These are phyloP conservation scores for Azolla pinnata DNA, from an alignment of 75 land plant species.

Conservation along the genomic window DNA sequence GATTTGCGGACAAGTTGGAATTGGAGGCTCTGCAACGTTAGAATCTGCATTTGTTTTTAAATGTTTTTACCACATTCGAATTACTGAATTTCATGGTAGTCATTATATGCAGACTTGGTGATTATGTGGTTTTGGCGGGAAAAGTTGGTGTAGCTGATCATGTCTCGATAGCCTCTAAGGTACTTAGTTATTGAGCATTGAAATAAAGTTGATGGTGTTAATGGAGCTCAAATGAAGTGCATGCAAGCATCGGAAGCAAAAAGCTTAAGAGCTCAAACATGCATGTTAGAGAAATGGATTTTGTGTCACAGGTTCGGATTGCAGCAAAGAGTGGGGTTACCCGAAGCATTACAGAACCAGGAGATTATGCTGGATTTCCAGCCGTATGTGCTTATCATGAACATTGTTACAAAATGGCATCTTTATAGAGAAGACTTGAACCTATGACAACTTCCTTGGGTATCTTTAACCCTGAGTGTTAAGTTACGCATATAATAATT, in stretches of 20 bases:
- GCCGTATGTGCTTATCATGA: too few relatives aligned
- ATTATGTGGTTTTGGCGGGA: slow-evolving; percentile 81
- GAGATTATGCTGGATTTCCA: slow-evolving; percentile 98
- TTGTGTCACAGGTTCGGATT: slow-evolving; percentile 56
- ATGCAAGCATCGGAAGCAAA: neutral
- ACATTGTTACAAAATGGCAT: too few relatives aligned
- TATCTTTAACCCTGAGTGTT: too few relatives aligned
- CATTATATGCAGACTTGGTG: slow-evolving; percentile 49
- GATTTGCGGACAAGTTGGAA: slow-evolving; percentile 90
- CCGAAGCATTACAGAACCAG: slow-evolving; percentile 51
- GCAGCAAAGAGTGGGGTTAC: slow-evolving; percentile 79
- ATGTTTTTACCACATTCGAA: neutral
- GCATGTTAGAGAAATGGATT: neutral
- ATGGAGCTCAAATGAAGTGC: too few relatives aligned
- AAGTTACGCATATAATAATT: too few relatives aligned
- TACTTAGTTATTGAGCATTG: too few relatives aligned
- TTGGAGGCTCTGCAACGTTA: slow-evolving; percentile 88
- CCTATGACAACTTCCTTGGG: too few relatives aligned
- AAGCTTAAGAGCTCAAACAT: neutral
- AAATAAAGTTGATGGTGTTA: neutral
- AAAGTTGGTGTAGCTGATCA: slow-evolving; percentile 75
- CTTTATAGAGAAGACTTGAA: too few relatives aligned
- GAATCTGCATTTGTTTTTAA: slow-evolving; percentile 13
- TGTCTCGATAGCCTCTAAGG: slow-evolving; percentile 74
- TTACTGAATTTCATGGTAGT: neutral